Evolutionary conservation across 148 eudicot genomes (phyloP).

Genomic region (Tetragonia tetragonoides): DNA sequence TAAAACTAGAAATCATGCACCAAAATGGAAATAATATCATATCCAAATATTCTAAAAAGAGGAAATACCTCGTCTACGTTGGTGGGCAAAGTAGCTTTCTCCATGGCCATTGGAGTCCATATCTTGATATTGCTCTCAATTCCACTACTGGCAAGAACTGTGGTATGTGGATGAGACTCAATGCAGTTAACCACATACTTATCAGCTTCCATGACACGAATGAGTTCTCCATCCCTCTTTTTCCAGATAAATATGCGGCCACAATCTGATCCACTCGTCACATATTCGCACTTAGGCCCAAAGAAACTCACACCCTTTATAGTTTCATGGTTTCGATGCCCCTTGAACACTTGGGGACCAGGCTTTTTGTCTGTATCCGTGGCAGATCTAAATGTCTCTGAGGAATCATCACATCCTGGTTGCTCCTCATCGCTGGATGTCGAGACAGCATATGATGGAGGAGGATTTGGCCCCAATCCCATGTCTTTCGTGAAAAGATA

Average conservation of each 20-base stretch:
- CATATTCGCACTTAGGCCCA: slow-evolving; percentile 86
- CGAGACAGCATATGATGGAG: slow-evolving; percentile 36
- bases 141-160: slow-evolving; percentile 86
- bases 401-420: slow-evolving; percentile 24
- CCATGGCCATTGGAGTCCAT: slow-evolving; percentile 78
- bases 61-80: slow-evolving; percentile 60
- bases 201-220: slow-evolving; percentile 92
- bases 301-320: slow-evolving; percentile 88
- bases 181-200: slow-evolving; percentile 78
- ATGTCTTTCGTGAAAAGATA: slow-evolving; percentile 73
- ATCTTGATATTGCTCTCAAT: slow-evolving; percentile 76
- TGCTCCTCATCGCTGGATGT: slow-evolving; percentile 38
- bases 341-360: slow-evolving; percentile 70
- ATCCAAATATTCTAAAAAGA: slow-evolving; percentile 1
- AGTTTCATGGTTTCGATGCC: slow-evolving; percentile 65
- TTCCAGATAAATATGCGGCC: slow-evolving; percentile 91
- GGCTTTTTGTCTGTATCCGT: slow-evolving; percentile 34
- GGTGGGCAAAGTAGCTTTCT: slow-evolving; percentile 65
- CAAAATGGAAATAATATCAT: background rate
- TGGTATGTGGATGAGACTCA: slow-evolving; percentile 74
- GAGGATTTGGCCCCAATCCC: slow-evolving; percentile 71
- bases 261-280: slow-evolving; percentile 96
- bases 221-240: slow-evolving; percentile 68
- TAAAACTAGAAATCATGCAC: background rate
- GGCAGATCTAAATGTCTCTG: slow-evolving; percentile 27